Percentiles rank a stretch among this genome's conserved stretches.
These are phyloP conservation scores for Microsporum ferrugineum DNA, from an alignment of 2,329 filamentous ascomycete species.

Conservation along the genomic window DNA sequence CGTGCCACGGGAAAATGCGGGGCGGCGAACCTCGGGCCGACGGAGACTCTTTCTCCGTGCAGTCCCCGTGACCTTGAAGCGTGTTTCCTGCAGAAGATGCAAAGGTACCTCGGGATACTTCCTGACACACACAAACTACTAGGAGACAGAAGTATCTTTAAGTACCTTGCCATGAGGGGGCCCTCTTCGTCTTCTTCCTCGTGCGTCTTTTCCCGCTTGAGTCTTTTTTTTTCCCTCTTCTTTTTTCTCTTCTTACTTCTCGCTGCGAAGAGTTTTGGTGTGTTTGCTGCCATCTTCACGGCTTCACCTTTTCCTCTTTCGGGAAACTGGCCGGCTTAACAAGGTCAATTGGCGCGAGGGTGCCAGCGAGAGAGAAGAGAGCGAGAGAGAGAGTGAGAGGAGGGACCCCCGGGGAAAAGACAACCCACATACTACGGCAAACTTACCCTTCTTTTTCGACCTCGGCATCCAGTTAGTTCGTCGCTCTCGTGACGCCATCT, in stretches of 20 bases:
- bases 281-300: neutral
- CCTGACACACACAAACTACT: neutral
- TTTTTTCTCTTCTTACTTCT: neutral
- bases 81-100: neutral
- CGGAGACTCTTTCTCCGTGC: neutral
- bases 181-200: neutral
- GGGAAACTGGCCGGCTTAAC: neutral
- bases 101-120: neutral
- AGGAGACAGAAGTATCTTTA: neutral
- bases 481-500: neutral
- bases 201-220: constrained; percentile 1
- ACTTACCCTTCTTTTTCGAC: neutral
- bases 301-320: neutral
- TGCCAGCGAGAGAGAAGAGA: neutral
- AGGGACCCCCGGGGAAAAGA: neutral
- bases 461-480: neutral
- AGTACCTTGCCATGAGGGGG: neutral
- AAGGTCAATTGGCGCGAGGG: neutral
- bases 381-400: neutral
- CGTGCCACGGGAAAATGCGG: neutral
- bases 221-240: neutral
- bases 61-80: neutral
- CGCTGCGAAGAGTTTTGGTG: neutral
- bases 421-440: neutral
- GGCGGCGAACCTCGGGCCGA: neutral